A percentile compares a stretch with the other conserved stretches of the same genome.
phyloP scores from a whole-genome alignment of 257 asterid species.

The Ehretia macrophylla region DNA sequence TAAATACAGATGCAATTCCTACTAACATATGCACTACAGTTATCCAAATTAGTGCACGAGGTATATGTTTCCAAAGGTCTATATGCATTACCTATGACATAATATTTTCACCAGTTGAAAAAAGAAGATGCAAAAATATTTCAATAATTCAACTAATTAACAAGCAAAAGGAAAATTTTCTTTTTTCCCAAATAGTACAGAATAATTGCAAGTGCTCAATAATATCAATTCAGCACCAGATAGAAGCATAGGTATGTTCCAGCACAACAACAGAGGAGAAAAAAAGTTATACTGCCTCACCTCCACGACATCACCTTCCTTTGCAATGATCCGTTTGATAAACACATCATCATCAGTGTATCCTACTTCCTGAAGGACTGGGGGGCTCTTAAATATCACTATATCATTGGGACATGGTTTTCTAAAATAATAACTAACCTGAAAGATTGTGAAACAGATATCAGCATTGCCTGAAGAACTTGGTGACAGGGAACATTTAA shows the following conservation, averaged over 20 bases:
- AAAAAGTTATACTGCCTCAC: conserved; percentile 26
- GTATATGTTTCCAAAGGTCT: too few relatives aligned
- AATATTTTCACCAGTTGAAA: too few relatives aligned
- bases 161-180: too few relatives aligned
- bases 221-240: too few relatives aligned
- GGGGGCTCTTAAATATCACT: conserved; percentile 88
- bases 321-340: conserved; percentile 84
- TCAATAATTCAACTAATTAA: too few relatives aligned
- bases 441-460: conserved; percentile 13
- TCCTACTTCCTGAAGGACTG: conserved; percentile 91
- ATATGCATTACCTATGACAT: too few relatives aligned
- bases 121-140: too few relatives aligned
- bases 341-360: conserved; percentile 90
- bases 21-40: too few relatives aligned
- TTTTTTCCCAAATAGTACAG: too few relatives aligned
- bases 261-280: neutral
- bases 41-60: too few relatives aligned
- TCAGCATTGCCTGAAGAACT: neutral
- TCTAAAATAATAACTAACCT: conserved; percentile 85
- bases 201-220: too few relatives aligned
- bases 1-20: too few relatives aligned
- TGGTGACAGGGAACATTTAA: neutral
- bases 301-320: conserved; percentile 87
- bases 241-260: neutral
- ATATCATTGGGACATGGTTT: conserved; percentile 86